These are phyloP conservation scores for Dendrobium catenatum DNA, from an alignment of 106 monocot species.

Conservation along the genomic window DNA sequence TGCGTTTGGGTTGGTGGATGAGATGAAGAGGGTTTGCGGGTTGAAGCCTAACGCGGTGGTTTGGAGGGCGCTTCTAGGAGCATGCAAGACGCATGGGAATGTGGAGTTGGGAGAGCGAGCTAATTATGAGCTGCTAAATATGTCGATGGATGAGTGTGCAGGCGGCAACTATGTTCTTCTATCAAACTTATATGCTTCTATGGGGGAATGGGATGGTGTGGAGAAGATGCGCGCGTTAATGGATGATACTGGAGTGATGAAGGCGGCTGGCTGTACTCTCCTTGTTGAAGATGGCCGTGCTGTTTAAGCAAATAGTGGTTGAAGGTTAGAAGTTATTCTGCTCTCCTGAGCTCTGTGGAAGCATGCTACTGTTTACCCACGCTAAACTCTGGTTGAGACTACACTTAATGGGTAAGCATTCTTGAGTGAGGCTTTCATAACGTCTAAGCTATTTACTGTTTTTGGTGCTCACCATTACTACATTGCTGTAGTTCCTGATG, in stretches of 20 bases:
- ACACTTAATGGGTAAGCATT: not conserved
- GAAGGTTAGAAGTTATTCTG: not conserved
- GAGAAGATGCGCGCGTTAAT: constrained; percentile 53
- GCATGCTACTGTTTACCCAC: not conserved
- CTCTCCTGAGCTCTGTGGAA: not conserved
- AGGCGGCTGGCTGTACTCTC: constrained; percentile 49
- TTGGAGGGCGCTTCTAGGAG: constrained; percentile 60
- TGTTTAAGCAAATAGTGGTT: not conserved
- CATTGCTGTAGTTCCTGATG: too few relatives aligned
- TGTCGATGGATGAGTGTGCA: constrained; percentile 27
- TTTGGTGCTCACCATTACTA: too few relatives aligned
- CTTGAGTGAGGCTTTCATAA: too few relatives aligned
- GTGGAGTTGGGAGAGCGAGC: constrained; percentile 37
- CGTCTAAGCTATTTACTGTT: too few relatives aligned
- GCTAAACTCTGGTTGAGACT: not conserved
- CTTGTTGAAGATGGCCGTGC: constrained; percentile 6
- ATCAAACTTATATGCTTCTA: constrained; percentile 53
- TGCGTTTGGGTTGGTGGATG: constrained; percentile 30
- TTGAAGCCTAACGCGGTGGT: constrained; percentile 32
- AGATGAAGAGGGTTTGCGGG: constrained; percentile 11
- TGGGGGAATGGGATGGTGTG: constrained; percentile 44
- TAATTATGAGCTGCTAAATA: constrained; percentile 30
- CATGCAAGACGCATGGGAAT: constrained; percentile 46
- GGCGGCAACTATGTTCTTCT: constrained; percentile 62
- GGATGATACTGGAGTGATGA: constrained; percentile 47